These are phyloP conservation scores for Komagataella kurtzmanii DNA, from an alignment of 805 yeast genomes.

Conservation along the genomic window DNA sequence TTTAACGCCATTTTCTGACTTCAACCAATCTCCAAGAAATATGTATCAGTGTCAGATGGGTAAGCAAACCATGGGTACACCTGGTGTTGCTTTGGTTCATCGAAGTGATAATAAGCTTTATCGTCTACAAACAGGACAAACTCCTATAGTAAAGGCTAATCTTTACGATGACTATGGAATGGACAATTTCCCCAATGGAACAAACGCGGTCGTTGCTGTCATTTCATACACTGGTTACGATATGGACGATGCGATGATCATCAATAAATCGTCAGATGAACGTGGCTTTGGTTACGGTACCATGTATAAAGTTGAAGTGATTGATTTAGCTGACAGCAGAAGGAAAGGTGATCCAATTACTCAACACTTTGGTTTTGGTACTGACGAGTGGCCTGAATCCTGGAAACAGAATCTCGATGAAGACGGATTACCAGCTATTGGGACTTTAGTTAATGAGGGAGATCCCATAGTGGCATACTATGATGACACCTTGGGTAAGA, in stretches of 20 bases:
- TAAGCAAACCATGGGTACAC: slow-evolving; percentile 99
- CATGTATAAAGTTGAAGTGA: slow-evolving; percentile 86
- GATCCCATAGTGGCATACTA: slow-evolving; percentile 90
- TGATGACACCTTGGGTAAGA: slow-evolving; percentile 84
- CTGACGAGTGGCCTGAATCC: slow-evolving; percentile 80
- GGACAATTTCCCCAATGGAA: slow-evolving; percentile 98
- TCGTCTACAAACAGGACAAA: slow-evolving; percentile 88
- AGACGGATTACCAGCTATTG: slow-evolving; percentile 89
- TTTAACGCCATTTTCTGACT: slow-evolving; percentile 95
- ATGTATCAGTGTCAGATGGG: slow-evolving; percentile 99
- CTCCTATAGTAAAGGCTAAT: slow-evolving; percentile 91
- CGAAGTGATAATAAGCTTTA: slow-evolving; percentile 92
- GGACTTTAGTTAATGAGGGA: slow-evolving; percentile 82
- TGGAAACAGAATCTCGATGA: slow-evolving; percentile 84
- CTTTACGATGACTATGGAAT: slow-evolving; percentile 92
- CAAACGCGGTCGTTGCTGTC: slow-evolving; percentile 96
- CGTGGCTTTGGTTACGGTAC: slow-evolving; percentile 98
- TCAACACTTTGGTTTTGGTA: slow-evolving; percentile 90
- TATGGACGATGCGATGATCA: slow-evolving; percentile 99
- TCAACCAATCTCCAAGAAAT: slow-evolving; percentile 98
- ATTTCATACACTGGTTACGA: slow-evolving; percentile 98
- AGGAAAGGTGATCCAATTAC: slow-evolving; percentile 90
- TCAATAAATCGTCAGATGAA: slow-evolving; percentile 94
- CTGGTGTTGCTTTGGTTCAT: slow-evolving; percentile 88
- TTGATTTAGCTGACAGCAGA: slow-evolving; percentile 66